phyloP scores from a whole-genome alignment of 345 rosid genomes.

The Anastatica hierochuntica region DNA sequence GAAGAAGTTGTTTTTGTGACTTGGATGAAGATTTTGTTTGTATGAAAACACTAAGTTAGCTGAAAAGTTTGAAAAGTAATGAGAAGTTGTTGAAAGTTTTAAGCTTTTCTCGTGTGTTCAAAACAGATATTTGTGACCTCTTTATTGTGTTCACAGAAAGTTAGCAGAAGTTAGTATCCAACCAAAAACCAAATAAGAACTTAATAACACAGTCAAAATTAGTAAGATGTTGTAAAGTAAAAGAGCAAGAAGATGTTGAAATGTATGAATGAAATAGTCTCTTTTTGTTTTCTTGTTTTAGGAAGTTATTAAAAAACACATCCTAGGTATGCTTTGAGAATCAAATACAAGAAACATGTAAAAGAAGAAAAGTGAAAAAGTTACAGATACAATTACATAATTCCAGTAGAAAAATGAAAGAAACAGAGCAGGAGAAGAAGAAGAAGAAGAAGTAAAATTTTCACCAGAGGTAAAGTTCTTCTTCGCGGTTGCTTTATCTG shows the following conservation, averaged over 20 bases:
- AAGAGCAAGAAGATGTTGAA: neutral
- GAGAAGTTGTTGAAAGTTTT: conserved; percentile 26
- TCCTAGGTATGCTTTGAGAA: conserved; percentile 18
- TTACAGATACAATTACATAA: conserved; percentile 28
- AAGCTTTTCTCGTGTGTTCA: conserved; percentile 46
- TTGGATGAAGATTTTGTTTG: conserved; percentile 9
- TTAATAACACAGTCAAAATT: no score
- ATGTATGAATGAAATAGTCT: conserved; percentile 12
- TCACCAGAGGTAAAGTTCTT: no score
- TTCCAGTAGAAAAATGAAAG: no score
- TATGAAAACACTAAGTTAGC: no score
- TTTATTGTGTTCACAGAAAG: conserved; percentile 44
- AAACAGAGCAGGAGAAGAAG: no score
- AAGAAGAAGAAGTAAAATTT: conserved; percentile 27
- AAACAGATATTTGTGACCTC: conserved; percentile 27
- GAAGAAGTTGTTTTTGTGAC: no score
- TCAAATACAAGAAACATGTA: conserved; percentile 26
- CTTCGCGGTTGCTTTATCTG: no score
- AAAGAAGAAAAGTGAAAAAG: conserved; percentile 11
- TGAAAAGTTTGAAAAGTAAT: conserved; percentile 17
- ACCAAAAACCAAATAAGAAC: no score
- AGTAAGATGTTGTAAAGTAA: no score
- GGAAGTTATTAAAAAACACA: conserved; percentile 16
- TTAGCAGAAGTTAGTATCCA: no score
- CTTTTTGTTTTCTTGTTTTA: conserved; percentile 11